phyloP scores from a whole-genome alignment of 257 asterid genomes.

The Fraxinus cuspidata region DNA sequence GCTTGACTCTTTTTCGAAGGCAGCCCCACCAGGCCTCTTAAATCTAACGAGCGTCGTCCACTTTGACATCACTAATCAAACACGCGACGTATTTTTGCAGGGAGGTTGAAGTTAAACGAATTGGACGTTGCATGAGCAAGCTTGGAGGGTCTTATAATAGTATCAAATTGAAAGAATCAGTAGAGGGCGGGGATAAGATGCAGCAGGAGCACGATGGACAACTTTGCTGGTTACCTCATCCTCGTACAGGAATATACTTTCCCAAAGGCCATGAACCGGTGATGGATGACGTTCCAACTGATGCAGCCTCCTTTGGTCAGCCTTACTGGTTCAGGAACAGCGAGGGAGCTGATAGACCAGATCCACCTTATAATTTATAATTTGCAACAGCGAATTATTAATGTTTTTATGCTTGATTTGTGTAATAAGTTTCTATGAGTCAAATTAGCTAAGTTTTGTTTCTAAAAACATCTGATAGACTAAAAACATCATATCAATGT shows the following conservation, averaged over 20 bases:
- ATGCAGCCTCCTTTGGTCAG: slow-evolving; percentile 42
- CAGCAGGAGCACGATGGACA: background rate
- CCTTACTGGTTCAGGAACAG: slow-evolving; percentile 46
- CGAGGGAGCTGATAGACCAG: slow-evolving; percentile 44
- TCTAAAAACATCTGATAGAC: too few relatives aligned
- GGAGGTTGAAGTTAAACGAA: background rate
- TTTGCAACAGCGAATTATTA: background rate
- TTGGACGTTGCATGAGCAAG: slow-evolving; percentile 19
- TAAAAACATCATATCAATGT: too few relatives aligned
- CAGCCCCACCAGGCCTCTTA: too few relatives aligned
- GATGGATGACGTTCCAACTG: slow-evolving; percentile 46
- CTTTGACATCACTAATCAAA: background rate
- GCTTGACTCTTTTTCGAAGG: background rate
- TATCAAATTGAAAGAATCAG: background rate
- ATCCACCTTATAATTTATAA: background rate
- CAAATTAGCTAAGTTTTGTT: too few relatives aligned
- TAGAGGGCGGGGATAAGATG: slow-evolving; percentile 3
- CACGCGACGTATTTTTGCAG: background rate
- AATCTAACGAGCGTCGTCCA: background rate
- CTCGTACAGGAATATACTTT: slow-evolving; percentile 51
- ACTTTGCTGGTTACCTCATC: slow-evolving; percentile 49
- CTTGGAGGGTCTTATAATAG: background rate
- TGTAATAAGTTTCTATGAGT: background rate
- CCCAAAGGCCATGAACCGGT: slow-evolving; percentile 52
- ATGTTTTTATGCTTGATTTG: background rate